phyloP scores from a whole-genome alignment of 331 rosid genomes.

The Ulmus americana region DNA sequence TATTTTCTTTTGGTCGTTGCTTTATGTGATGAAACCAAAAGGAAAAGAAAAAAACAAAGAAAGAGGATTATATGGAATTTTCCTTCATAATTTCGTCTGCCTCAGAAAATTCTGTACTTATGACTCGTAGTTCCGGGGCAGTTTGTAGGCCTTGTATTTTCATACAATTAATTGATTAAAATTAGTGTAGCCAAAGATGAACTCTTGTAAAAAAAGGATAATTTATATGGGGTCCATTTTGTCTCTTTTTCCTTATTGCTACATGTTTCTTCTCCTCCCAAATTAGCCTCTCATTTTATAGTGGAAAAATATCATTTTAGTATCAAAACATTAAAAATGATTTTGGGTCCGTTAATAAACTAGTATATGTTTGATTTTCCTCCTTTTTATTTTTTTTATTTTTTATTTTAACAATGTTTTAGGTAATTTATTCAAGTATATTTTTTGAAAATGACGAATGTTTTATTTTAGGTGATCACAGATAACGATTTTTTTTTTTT shows the following conservation, averaged over 20 bases:
- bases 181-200: constrained; percentile 31
- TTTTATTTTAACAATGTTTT: no score
- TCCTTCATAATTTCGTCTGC: constrained; percentile 27
- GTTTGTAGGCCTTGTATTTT: constrained; percentile 46
- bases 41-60: constrained; percentile 18
- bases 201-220: constrained; percentile 25
- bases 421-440: no score
- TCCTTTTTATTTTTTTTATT: no score
- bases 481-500: no score
- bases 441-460: no score
- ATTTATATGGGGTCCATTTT: constrained; percentile 10
- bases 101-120: constrained; percentile 26
- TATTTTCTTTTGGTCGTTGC: constrained; percentile 35
- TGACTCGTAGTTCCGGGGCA: constrained; percentile 22
- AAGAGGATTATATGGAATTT: constrained; percentile 27
- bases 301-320: no score
- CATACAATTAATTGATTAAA: constrained; percentile 41
- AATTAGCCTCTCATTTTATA: no score
- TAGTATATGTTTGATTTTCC: no score
- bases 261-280: neutral
- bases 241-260: constrained; percentile 6
- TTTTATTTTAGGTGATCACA: no score
- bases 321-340: no score
- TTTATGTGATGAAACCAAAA: constrained; percentile 35
- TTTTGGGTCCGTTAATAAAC: no score